A percentile compares a stretch with the other conserved stretches of the same genome.
Conservation (phyloP, 305 asterid genomes). For the Striga hermonthica region DNA sequence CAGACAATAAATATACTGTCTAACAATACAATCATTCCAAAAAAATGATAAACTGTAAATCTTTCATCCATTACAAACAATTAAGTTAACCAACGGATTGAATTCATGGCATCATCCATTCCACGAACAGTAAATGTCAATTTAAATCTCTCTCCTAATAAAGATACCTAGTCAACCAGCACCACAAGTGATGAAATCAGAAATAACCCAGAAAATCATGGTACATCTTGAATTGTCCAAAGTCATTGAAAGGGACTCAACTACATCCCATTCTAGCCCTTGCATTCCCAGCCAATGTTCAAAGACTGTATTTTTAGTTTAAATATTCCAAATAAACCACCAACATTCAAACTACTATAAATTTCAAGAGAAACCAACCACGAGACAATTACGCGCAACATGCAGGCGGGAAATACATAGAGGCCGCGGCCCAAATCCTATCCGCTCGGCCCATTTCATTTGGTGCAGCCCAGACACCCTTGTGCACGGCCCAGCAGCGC, state of each 20-base stretch:
- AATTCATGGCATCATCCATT: constrained; percentile 1
- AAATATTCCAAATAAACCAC: neutral
- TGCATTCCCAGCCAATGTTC: constrained; percentile 15
- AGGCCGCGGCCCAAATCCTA: too few relatives aligned
- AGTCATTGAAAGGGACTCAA: constrained; percentile 4
- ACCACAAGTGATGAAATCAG: constrained; percentile 1
- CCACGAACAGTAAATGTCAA: neutral
- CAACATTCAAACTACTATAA: constrained; percentile 25
- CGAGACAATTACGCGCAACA: neutral
- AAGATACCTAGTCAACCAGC: constrained; percentile 22
- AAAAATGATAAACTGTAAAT: neutral
- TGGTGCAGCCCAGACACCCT: too few relatives aligned
- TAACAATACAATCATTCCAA: neutral
- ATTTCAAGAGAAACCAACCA: neutral
- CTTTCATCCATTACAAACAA: too few relatives aligned
- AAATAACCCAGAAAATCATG: constrained; percentile 13
- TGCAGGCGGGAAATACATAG: constrained; percentile 2
- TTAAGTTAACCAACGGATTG: neutral
- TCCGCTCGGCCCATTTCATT: too few relatives aligned
- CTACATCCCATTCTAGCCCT: constrained; percentile 14
- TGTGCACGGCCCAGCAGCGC: too few relatives aligned
- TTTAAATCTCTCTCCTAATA: neutral
- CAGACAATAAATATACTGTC: neutral
- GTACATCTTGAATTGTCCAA: constrained; percentile 20
- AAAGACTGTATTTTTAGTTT: constrained; percentile 14